Evolutionary conservation across 768 basidiomycete genomes (phyloP).

Genomic region (Pleurotus ostreatus): DNA sequence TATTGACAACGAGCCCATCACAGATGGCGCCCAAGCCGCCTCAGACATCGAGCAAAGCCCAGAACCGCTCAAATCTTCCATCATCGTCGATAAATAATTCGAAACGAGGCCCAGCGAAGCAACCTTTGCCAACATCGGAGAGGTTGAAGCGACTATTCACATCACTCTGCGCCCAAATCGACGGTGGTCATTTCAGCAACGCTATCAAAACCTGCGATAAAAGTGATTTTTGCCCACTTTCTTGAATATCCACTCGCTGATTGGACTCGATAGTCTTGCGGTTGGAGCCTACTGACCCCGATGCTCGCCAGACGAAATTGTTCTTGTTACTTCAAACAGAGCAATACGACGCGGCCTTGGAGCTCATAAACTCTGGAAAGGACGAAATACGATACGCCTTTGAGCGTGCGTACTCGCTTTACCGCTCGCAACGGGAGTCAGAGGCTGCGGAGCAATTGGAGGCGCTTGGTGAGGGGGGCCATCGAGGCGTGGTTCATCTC

Average conservation of each 20-base stretch:
- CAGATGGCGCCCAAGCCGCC: constrained; percentile 16
- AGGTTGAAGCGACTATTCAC: constrained; percentile 61
- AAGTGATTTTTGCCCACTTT: constrained; percentile 39
- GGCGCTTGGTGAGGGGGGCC: constrained; percentile 44
- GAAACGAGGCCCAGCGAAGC: constrained; percentile 25
- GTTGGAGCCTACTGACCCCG: constrained; percentile 59
- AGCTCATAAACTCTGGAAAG: constrained; percentile 36
- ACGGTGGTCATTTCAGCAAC: constrained; percentile 82
- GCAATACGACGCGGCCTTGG: constrained; percentile 67
- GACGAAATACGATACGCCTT: constrained; percentile 37
- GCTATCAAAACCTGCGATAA: constrained; percentile 92
- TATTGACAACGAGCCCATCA: too few relatives aligned
- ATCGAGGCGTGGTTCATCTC: constrained; percentile 70
- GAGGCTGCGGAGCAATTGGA: constrained; percentile 59
- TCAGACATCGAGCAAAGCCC: constrained; percentile 11
- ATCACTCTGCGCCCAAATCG: constrained; percentile 82
- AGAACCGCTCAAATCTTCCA: constrained; percentile 12
- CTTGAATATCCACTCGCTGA: background rate
- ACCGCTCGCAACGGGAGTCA: constrained; percentile 73
- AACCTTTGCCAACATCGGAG: constrained; percentile 28
- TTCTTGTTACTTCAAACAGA: constrained; percentile 87
- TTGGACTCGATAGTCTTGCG: constrained; percentile 52
- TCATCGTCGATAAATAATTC: constrained; percentile 13
- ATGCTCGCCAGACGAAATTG: constrained; percentile 80
- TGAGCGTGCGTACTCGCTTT: constrained; percentile 80